Percentiles rank a stretch among this genome's conserved stretches.
Evolutionary conservation across 768 basidiomycete species (phyloP).

Genomic region (Pleurotus sapidus): DNA sequence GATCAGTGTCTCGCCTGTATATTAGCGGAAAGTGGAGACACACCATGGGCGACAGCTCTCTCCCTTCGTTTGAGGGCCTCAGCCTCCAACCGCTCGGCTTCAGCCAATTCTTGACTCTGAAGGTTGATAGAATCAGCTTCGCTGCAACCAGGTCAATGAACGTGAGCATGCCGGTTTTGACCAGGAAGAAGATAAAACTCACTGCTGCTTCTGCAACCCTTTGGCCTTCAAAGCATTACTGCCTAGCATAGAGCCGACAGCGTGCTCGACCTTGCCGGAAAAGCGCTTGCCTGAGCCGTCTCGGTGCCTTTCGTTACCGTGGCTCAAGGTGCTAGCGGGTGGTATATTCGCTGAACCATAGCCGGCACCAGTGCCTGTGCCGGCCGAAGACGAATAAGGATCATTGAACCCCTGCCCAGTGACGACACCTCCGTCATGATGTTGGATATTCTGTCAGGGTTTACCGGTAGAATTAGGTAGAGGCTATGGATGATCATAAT

Average conservation of each 20-base stretch:
- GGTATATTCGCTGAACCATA: not conserved
- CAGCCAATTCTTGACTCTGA: conserved; percentile 46
- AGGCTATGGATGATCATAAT: no score
- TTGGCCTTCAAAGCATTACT: conserved; percentile 45
- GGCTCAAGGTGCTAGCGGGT: not conserved
- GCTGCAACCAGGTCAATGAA: conserved; percentile 17
- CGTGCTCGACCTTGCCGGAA: conserved; percentile 44
- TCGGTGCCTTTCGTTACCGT: not conserved
- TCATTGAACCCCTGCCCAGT: not conserved
- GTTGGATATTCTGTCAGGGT: no score
- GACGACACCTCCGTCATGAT: not conserved
- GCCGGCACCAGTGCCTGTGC: not conserved
- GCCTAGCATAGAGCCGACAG: conserved; percentile 41
- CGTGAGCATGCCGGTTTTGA: not conserved
- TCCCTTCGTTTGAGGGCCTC: conserved; percentile 48
- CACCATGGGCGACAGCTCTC: conserved; percentile 51
- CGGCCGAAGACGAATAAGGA: not conserved
- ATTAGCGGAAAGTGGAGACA: not conserved
- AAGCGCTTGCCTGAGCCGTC: not conserved
- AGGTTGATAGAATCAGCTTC: conserved; percentile 43
- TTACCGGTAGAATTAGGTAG: no score
- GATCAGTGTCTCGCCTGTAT: no score
- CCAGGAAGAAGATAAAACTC: conserved; percentile 9
- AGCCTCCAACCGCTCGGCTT: conserved; percentile 52
- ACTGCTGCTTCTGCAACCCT: conserved; percentile 50